Base-by-base conservation (phyloP, 2,329 filamentous ascomycete species). In the Penicillium oxalicum region DNA sequence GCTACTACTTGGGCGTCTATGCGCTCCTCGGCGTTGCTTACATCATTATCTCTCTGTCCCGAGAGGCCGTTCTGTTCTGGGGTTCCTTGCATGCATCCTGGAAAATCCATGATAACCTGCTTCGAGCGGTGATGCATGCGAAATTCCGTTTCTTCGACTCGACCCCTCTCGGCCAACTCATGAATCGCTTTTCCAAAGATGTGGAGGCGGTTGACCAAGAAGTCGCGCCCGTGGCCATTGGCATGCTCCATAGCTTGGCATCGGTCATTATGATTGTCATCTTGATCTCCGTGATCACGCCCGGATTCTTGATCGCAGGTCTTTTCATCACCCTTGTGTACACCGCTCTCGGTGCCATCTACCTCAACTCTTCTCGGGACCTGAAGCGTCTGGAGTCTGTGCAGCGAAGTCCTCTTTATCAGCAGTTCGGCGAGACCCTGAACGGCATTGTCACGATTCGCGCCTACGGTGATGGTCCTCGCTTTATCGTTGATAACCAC, bases 101-200 rank as follows among this genome's bases (percentile, higher is more conserved):
- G 74, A 84, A 83, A 58, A 82, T 98, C 18, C 93, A 98, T 66
- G 78, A 84, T 56, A 76, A 80, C 33, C 76, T 98, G 47, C 86
- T 98, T 66, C 77, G 81, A 27, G 78, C 86, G 1, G 83, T 98
- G 25, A 86, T 88, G 11, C 83, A 91, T 57, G 93, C 93, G 28
- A 91, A 90, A 66, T 97, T 98, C 77, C 90, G 88, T 65, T 98
- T 98, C 74, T 98, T 98, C 63, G 93, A 98, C 63, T 87, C 91
- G 1, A 98, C 93, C 0, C 93, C 93, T 2, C 80, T 97, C 0
- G 93, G 93, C 9, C 91, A 96, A 70, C 78, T 98, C 61, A 97
- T 97, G 85, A 98, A 98, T 70, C 83, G 93, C 18, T 98, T 98
- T 73, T 97, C 91, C 67, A 97, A 97, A 70, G 93, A 98, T 67